A percentile compares a stretch with the other conserved stretches of the same genome.
Conservation (phyloP, 129 eudicot genomes). For the Tagetes patula region DNA sequence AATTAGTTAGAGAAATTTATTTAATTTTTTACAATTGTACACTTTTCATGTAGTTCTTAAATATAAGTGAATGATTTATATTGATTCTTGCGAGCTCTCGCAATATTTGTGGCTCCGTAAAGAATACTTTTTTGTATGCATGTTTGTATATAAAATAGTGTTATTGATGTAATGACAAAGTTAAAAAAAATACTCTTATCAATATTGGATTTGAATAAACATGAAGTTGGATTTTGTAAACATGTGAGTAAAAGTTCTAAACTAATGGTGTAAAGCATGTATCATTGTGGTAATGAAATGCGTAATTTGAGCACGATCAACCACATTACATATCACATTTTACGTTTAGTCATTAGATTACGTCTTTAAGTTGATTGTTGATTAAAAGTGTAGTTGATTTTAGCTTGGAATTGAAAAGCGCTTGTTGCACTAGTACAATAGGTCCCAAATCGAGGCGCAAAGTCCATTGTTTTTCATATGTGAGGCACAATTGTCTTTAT, state of each 20-base stretch:
- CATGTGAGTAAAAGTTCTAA: not conserved
- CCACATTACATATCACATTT: not conserved
- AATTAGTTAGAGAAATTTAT: no score
- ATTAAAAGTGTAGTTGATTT: not conserved
- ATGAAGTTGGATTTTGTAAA: not conserved
- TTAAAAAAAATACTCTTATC: not conserved
- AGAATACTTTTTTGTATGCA: not conserved
- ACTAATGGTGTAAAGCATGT: not conserved
- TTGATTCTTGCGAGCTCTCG: no score
- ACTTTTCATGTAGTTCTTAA: no score
- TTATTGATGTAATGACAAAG: slow-evolving; percentile 9
- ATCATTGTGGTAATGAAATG: not conserved
- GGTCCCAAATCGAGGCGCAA: no score
- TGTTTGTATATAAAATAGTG: not conserved
- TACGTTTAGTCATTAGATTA: not conserved
- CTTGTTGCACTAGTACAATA: no score
- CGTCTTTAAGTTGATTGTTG: not conserved
- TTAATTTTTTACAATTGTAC: no score
- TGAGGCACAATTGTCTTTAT: no score
- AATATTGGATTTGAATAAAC: not conserved
- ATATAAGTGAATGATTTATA: no score
- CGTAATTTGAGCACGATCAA: not conserved
- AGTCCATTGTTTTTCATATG: no score
- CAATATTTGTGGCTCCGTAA: no score
- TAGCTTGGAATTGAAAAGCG: no score